A percentile compares a stretch with the other conserved stretches of the same genome.
Conservation (phyloP, 2,329 filamentous ascomycete genomes). For the Trichoderma koningii region DNA sequence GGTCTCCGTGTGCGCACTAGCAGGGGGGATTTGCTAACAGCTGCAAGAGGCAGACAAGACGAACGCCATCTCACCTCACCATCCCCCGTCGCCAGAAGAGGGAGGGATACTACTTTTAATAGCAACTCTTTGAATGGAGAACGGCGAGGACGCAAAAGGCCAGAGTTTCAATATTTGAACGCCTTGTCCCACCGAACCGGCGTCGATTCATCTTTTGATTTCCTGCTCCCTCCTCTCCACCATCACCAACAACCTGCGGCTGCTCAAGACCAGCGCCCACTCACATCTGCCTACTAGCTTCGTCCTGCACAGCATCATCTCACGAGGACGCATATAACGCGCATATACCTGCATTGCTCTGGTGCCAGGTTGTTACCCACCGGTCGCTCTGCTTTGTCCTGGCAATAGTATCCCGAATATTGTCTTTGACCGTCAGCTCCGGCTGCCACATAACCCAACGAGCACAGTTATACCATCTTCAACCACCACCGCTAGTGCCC, state of each 20-base stretch:
- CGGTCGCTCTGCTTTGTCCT: background rate
- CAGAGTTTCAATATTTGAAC: slow-evolving; percentile 18
- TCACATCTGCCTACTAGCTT: background rate
- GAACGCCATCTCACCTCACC: slow-evolving; percentile 9
- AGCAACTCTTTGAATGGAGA: slow-evolving; percentile 2
- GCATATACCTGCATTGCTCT: background rate
- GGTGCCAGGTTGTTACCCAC: background rate
- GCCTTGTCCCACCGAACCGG: slow-evolving; percentile 8
- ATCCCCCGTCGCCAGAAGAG: slow-evolving; percentile 4
- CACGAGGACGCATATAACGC: background rate
- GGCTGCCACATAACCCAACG: too few relatives aligned
- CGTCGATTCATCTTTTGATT: slow-evolving; percentile 9
- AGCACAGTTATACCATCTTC: background rate
- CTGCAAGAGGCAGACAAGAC: slow-evolving; percentile 12
- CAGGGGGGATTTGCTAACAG: slow-evolving; percentile 17
- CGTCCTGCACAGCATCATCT: slow-evolving; percentile 21
- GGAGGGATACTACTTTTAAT: background rate
- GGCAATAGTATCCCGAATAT: background rate
- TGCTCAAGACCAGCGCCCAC: slow-evolving; percentile 7
- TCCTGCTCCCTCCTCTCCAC: background rate
- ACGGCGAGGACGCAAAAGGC: background rate
- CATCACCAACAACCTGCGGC: background rate
- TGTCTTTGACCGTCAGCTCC: too few relatives aligned
- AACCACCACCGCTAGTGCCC: slow-evolving; percentile 18
- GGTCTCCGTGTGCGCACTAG: slow-evolving; percentile 11